These are phyloP conservation scores for Chamaenerion angustifolium DNA, from an alignment of 345 rosid species.

Conservation along the genomic window DNA sequence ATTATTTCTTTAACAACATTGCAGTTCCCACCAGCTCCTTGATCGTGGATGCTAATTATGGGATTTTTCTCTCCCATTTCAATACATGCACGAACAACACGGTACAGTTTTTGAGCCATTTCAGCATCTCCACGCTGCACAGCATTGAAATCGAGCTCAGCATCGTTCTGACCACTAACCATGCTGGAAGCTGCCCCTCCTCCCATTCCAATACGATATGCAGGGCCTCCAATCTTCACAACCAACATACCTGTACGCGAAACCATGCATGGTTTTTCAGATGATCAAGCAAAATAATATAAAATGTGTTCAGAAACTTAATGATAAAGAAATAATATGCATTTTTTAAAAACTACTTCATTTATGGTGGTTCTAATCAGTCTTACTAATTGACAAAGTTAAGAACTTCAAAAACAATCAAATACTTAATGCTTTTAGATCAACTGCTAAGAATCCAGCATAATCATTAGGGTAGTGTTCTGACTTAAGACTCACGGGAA, in stretches of 20 bases:
- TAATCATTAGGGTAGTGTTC: no score
- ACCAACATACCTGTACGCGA: constrained; percentile 36
- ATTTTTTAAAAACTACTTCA: no score
- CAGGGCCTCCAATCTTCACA: constrained; percentile 97
- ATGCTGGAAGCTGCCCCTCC: constrained; percentile 98
- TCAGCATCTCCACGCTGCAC: constrained; percentile 97
- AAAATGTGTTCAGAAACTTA: no score
- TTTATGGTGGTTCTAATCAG: no score
- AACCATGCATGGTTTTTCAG: no score
- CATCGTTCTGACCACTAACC: constrained; percentile 97
- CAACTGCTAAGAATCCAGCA: no score
- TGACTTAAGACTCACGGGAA: no score
- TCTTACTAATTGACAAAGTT: no score
- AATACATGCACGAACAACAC: constrained; percentile 78
- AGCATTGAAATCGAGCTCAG: constrained; percentile 94
- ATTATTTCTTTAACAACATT: constrained; percentile 95
- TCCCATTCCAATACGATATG: constrained; percentile 94
- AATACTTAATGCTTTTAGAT: no score
- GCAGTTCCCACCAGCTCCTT: constrained; percentile 97
- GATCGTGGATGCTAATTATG: constrained; percentile 90
- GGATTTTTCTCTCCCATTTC: constrained; percentile 92
- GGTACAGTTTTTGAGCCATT: constrained; percentile 89
- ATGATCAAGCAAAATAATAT: no score
- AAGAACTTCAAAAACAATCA: no score
- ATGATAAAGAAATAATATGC: no score